Evolutionary conservation across 805 yeast genomes (phyloP).

Genomic region (Metschnikowia lachancei): DNA sequence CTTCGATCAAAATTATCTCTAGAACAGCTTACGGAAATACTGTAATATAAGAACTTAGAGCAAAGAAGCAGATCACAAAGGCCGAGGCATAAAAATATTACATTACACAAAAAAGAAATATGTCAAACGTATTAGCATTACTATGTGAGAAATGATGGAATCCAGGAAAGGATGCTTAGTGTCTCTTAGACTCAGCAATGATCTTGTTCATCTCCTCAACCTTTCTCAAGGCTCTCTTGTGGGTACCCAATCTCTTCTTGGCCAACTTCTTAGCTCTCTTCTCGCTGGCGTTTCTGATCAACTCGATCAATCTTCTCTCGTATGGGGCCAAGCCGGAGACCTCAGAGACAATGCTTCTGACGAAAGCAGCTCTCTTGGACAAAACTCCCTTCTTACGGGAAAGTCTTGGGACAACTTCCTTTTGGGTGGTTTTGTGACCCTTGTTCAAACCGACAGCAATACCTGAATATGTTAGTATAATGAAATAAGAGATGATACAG

Average conservation of each 20-base stretch:
- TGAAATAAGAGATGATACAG: neutral
- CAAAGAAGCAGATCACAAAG: neutral
- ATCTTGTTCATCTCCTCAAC: conserved; percentile 96
- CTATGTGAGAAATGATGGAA: conserved; percentile 14
- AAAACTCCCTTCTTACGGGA: conserved; percentile 96
- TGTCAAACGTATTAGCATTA: conserved; percentile 21
- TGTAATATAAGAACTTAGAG: no score
- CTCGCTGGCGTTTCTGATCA: conserved; percentile 99
- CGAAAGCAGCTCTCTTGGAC: conserved; percentile 94
- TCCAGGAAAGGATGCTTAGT: conserved; percentile 42
- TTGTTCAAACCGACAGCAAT: conserved; percentile 99
- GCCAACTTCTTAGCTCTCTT: conserved; percentile 99
- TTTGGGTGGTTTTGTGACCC: conserved; percentile 95
- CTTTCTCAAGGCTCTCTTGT: conserved; percentile 99
- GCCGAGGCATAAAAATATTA: neutral
- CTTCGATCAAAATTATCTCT: no score
- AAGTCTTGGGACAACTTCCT: conserved; percentile 63
- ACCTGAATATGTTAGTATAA: conserved; percentile 45
- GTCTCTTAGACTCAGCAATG: conserved; percentile 97
- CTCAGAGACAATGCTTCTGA: conserved; percentile 92
- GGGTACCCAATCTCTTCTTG: conserved; percentile 99
- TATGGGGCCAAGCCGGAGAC: conserved; percentile 99
- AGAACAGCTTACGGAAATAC: no score
- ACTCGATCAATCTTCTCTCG: conserved; percentile 99
- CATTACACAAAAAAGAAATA: neutral